Base-by-base conservation (phyloP, 805 yeast genomes). In the Maudiozyma barnettii region DNA sequence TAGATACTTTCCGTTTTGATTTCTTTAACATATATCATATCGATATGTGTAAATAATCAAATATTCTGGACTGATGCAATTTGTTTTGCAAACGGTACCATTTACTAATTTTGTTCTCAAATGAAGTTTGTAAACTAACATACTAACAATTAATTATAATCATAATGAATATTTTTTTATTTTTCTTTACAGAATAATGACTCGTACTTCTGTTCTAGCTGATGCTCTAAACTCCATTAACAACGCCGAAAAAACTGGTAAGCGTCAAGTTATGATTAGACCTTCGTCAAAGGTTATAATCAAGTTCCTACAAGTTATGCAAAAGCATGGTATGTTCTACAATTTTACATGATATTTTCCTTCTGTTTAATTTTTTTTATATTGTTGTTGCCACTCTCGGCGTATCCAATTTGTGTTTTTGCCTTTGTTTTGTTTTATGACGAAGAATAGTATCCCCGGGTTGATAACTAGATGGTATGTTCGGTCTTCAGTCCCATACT, bases 221-320 rank as follows among this genome's bases (percentile, higher is more conserved):
- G 98, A 90, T 78, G 97, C 97, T 71, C 83, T 90, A 66, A 90
- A 91, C 75, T 81, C 95, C 63, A 91, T 90, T 75, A 87, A 88
- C 89, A 90, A 90, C 76, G 98, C 98, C 73, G 97, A 90, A 78
- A 90, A 89, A 77, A 81, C 95, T 74, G 98, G 98, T 76, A 90
- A 90, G 79, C 86, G 98, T 78, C 98, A 90, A 79, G 97, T 91
- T 65, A 74, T 90, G 71, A 83, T 90, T 75, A 87, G 97, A 82
- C 98, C 97, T 59, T 88, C 97, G 44, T 90, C 96, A 66, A 90
- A 90, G 82, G 97, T 90, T 64, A 88, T 90, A 76, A 81, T 90
- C 79, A 90, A 88, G 76, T 90, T 88, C 78, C 78, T 90, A 71
- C 79, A 87, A 70, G 97, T 90, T 65, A 88, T 91, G 85, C 97